Conservation (phyloP, 169 alveolate species). For the Prorocentrum cordatum region DNA sequence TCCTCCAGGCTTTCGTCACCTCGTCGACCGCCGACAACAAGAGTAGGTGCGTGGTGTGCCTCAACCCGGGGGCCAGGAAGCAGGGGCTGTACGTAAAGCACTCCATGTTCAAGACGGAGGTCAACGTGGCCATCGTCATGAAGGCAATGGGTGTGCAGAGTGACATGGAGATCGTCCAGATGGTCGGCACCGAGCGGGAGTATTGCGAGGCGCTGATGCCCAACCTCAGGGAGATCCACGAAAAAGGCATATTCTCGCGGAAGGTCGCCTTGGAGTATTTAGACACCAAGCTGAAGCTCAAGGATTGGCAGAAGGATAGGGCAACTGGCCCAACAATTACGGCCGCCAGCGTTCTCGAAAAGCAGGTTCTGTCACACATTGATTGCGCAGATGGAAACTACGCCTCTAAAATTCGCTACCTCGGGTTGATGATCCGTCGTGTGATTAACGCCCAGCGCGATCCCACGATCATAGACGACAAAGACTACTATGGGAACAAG, state of each 20-base stretch:
- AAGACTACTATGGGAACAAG: conserved; percentile 99
- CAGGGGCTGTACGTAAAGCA: conserved; percentile 50
- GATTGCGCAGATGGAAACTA: conserved; percentile 24
- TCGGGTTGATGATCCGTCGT: conserved; percentile 95
- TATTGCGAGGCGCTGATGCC: conserved; percentile 8
- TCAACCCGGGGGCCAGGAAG: conserved; percentile 33
- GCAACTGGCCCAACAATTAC: no score
- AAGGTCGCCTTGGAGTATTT: conserved; percentile 34
- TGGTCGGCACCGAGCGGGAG: conserved; percentile 76
- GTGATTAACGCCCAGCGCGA: conserved; percentile 89
- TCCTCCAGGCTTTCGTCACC: conserved; percentile 39
- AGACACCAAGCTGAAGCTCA: conserved; percentile 19
- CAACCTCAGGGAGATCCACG: conserved; percentile 15
- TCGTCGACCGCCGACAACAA: background rate
- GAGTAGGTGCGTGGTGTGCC: conserved; percentile 1
- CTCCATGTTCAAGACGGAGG: conserved; percentile 3
- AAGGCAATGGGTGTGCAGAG: conserved; percentile 97
- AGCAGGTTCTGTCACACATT: conserved; percentile 30
- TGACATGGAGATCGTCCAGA: conserved; percentile 96
- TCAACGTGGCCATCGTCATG: conserved; percentile 75
- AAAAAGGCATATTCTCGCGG: conserved; percentile 15
- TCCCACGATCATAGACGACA: conserved; percentile 90
- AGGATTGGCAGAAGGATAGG: no score
- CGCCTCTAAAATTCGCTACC: conserved; percentile 69
- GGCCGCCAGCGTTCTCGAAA: no score